phyloP scores from a whole-genome alignment of 176 grass and related monocot genomes.

The Bolboschoenus planiculmis region DNA sequence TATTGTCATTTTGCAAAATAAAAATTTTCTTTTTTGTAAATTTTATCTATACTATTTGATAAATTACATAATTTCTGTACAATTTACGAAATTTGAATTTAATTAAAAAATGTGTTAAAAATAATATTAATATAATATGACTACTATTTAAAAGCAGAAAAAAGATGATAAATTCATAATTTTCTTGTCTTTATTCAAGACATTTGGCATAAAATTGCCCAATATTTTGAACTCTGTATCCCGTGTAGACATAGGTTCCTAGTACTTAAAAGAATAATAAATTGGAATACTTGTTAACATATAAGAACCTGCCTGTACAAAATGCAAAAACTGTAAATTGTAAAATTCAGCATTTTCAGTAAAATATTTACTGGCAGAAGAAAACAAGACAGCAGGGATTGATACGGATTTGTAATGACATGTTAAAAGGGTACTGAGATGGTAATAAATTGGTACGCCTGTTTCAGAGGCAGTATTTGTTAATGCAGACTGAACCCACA shows the following conservation, averaged over 20 bases:
- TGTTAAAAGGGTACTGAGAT: not conserved
- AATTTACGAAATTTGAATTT: too few relatives aligned
- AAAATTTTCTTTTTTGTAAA: too few relatives aligned
- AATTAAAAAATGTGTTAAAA: not conserved
- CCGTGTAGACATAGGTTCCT: not conserved
- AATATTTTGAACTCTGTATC: not conserved
- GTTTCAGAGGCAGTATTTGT: conserved; percentile 6
- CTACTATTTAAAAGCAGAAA: not conserved
- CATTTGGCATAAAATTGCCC: not conserved
- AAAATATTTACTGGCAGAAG: not conserved
- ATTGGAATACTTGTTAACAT: not conserved
- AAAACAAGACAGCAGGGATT: not conserved
- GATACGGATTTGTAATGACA: not conserved
- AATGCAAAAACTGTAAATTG: not conserved
- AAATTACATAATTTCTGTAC: too few relatives aligned
- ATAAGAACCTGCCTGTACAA: not conserved
- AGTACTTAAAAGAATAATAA: not conserved
- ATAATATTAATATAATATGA: not conserved
- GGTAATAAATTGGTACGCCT: not conserved
- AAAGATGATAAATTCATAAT: not conserved
- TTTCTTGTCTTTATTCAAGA: too few relatives aligned
- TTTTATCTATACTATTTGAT: too few relatives aligned
- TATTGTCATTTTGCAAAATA: too few relatives aligned
- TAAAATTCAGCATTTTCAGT: not conserved
- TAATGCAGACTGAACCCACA: not conserved